A percentile compares a stretch with the other conserved stretches of the same genome.
Evolutionary conservation across 2,329 filamentous ascomycete genomes (phyloP).

Genomic region (Hymenoscyphus fructigenus): DNA sequence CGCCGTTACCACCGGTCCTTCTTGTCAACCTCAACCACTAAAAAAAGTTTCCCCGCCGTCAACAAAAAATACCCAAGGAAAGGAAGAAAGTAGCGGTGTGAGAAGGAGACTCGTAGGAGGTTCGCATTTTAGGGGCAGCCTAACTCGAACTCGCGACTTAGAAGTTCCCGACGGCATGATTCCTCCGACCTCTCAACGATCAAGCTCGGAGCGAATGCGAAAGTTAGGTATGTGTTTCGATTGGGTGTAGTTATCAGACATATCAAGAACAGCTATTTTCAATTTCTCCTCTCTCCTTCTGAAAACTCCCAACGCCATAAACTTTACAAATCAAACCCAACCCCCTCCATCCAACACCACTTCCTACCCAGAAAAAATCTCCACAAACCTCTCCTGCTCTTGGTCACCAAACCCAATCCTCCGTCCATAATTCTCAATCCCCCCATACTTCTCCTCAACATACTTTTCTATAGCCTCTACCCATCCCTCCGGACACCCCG

Average conservation of each 20-base stretch:
- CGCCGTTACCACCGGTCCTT: background rate
- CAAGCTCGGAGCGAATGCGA: too few relatives aligned
- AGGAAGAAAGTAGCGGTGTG: background rate
- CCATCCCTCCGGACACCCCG: conserved; percentile 62
- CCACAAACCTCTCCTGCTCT: conserved; percentile 22
- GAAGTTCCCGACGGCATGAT: background rate
- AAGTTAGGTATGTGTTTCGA: too few relatives aligned
- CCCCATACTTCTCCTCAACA: conserved; percentile 62
- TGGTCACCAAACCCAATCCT: conserved; percentile 56
- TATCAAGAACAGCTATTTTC: too few relatives aligned
- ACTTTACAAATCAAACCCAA: background rate
- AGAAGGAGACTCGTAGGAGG: too few relatives aligned
- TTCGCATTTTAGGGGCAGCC: too few relatives aligned
- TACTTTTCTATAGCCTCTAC: conserved; percentile 58
- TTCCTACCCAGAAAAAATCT: background rate
- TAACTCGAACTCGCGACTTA: background rate
- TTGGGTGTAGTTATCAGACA: too few relatives aligned
- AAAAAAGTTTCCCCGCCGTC: background rate
- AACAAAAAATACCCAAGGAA: background rate
- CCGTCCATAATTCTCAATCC: conserved; percentile 64
- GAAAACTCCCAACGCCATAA: too few relatives aligned
- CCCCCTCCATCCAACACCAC: background rate
- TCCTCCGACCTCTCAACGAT: too few relatives aligned
- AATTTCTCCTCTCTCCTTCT: too few relatives aligned
- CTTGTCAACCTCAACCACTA: background rate